Conservation (phyloP, 768 basidiomycete species). For the Boletellus ananiceps region DNA sequence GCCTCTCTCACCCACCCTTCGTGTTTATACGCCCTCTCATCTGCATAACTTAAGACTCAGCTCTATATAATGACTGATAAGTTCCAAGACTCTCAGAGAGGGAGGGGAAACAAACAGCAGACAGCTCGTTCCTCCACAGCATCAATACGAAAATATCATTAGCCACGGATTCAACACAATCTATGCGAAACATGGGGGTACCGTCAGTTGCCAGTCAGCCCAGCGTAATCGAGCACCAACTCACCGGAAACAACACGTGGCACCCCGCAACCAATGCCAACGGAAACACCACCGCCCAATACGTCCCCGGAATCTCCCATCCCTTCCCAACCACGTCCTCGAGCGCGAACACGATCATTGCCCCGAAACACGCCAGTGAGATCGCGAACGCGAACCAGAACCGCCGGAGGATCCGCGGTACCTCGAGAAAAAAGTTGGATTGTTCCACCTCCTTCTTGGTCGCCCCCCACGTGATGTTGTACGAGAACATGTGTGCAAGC, state of each 20-base stretch:
- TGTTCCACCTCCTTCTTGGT: conserved; percentile 82
- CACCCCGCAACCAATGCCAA: conserved; percentile 61
- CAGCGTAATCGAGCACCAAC: too few relatives aligned
- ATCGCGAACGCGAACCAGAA: conserved; percentile 65
- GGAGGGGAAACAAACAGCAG: neutral
- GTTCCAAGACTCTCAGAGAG: neutral
- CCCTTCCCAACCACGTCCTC: conserved; percentile 47
- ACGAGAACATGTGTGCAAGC: conserved; percentile 55
- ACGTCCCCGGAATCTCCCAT: conserved; percentile 57
- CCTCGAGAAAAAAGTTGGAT: conserved; percentile 88
- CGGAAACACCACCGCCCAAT: conserved; percentile 78
- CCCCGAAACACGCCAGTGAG: conserved; percentile 45
- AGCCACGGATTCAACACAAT: conserved; percentile 87
- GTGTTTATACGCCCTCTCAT: too few relatives aligned
- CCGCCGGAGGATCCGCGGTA: conserved; percentile 76
- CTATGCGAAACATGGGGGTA: conserved; percentile 24
- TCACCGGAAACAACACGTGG: conserved; percentile 72
- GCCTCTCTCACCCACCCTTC: too few relatives aligned
- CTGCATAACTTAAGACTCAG: too few relatives aligned
- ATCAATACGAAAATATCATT: conserved; percentile 70
- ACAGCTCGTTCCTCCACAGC: neutral
- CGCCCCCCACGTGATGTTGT: conserved; percentile 56
- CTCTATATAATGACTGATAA: too few relatives aligned
- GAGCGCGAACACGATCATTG: conserved; percentile 54
- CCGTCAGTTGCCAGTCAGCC: too few relatives aligned